phyloP scores from a whole-genome alignment of 1,284 basidiomycete genomes.

The Tetrapyrgos nigripes region DNA sequence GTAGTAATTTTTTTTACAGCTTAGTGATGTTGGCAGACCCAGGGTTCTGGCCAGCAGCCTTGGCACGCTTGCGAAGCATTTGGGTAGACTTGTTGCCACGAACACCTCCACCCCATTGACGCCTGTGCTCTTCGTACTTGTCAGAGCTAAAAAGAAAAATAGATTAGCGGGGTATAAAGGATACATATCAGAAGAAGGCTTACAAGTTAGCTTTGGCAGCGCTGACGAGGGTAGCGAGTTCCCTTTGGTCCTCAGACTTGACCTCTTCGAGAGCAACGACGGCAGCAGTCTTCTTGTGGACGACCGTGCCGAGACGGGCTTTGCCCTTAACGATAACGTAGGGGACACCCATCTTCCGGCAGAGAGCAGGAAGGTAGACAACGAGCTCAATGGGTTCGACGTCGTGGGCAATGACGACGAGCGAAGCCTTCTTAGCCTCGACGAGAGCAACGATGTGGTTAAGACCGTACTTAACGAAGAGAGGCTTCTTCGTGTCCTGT shows the following conservation, averaged over 20 bases:
- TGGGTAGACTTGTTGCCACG: slow-evolving; percentile 93
- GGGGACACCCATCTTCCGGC: slow-evolving; percentile 98
- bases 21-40: slow-evolving; percentile 63
- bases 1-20: slow-evolving; percentile 58
- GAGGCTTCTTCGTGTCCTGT: slow-evolving; percentile 88
- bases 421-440: slow-evolving; percentile 96
- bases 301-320: slow-evolving; percentile 95
- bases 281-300: slow-evolving; percentile 98
- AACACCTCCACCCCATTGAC: slow-evolving; percentile 95
- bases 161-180: slow-evolving; percentile 7
- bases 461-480: slow-evolving; percentile 96
- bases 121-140: slow-evolving; percentile 92
- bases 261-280: slow-evolving; percentile 94
- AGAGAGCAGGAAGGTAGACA: slow-evolving; percentile 97
- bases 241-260: slow-evolving; percentile 92
- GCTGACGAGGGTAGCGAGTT: slow-evolving; percentile 91
- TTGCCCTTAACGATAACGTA: slow-evolving; percentile 99
- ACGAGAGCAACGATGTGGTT: slow-evolving; percentile 97
- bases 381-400: slow-evolving; percentile 99
- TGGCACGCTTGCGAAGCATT: slow-evolving; percentile 94
- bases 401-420: slow-evolving; percentile 97
- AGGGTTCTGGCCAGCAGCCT: slow-evolving; percentile 79
- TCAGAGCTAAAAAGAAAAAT: slow-evolving; percentile 67
- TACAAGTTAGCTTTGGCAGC: slow-evolving; percentile 98
- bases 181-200: slow-evolving; percentile 32